phyloP scores from a whole-genome alignment of 495 filamentous ascomycete species.

The Cercophora samala region DNA sequence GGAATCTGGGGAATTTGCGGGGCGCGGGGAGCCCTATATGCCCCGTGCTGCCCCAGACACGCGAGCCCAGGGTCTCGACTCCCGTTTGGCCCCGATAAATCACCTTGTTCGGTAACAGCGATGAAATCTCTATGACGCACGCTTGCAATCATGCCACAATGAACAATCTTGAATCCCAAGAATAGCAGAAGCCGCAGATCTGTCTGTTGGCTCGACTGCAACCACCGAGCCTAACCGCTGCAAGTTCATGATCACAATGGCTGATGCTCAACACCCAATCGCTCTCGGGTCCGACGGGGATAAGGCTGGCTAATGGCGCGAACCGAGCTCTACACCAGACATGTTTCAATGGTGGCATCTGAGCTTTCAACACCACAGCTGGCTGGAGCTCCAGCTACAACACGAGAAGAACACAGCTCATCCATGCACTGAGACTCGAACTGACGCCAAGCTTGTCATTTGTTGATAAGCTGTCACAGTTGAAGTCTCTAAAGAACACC shows the following conservation, averaged over 20 bases:
- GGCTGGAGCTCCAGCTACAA: neutral
- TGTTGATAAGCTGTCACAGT: neutral
- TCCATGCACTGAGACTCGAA: neutral
- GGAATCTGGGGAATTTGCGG: neutral
- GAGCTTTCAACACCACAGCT: neutral
- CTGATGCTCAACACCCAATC: neutral
- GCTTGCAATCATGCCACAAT: neutral
- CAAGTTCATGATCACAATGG: neutral
- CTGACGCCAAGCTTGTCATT: neutral
- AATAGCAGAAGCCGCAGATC: neutral
- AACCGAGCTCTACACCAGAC: neutral
- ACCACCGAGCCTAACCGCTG: neutral
- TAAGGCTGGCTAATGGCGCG: neutral
- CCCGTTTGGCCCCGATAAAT: neutral
- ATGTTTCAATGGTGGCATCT: neutral
- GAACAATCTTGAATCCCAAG: neutral
- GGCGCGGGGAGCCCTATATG: neutral
- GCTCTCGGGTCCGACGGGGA: neutral
- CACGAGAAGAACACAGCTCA: neutral
- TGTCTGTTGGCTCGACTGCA: neutral
- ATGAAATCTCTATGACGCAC: neutral
- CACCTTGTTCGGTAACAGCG: neutral
- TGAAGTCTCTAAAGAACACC: neutral
- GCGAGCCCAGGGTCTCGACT: neutral
- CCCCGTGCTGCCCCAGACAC: neutral